Evolutionary conservation across 441 rosid species (phyloP).

Genomic region (Euphorbia schlechtendalii): DNA sequence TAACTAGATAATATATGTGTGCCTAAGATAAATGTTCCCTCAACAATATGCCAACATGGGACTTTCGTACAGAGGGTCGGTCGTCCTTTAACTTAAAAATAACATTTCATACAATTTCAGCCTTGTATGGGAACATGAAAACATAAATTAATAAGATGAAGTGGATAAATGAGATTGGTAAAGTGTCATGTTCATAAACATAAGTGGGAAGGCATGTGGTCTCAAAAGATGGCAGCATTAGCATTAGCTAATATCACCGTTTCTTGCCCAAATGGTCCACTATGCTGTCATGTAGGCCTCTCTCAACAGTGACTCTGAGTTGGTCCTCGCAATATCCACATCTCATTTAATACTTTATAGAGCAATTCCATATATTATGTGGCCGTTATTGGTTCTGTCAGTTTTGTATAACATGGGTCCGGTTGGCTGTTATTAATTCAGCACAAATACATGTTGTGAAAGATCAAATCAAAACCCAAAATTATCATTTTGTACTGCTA

Average conservation of each 20-base stretch:
- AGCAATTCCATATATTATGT: neutral
- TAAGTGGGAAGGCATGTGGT: constrained; percentile 32
- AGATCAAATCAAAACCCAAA: too few relatives aligned
- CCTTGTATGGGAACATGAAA: too few relatives aligned
- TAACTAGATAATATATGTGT: too few relatives aligned
- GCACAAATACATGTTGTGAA: too few relatives aligned
- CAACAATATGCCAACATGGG: too few relatives aligned
- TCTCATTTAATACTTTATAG: neutral
- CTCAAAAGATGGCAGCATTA: constrained; percentile 31
- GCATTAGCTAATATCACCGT: constrained; percentile 10
- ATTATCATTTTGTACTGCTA: too few relatives aligned
- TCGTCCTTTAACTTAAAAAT: too few relatives aligned
- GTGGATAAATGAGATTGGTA: constrained; percentile 17
- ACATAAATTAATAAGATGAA: neutral
- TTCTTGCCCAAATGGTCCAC: constrained; percentile 21
- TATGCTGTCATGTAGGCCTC: constrained; percentile 11
- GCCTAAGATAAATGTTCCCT: too few relatives aligned
- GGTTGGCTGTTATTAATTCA: too few relatives aligned
- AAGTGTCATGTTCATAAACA: constrained; percentile 26
- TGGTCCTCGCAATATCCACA: constrained; percentile 17
- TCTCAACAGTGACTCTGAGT: constrained; percentile 19
- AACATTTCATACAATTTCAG: too few relatives aligned
- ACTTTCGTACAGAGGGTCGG: too few relatives aligned
- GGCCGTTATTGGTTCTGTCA: neutral
- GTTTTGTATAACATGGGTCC: too few relatives aligned